phyloP scores from a whole-genome alignment of 805 yeast species.

The Candida vartiovaarae region DNA sequence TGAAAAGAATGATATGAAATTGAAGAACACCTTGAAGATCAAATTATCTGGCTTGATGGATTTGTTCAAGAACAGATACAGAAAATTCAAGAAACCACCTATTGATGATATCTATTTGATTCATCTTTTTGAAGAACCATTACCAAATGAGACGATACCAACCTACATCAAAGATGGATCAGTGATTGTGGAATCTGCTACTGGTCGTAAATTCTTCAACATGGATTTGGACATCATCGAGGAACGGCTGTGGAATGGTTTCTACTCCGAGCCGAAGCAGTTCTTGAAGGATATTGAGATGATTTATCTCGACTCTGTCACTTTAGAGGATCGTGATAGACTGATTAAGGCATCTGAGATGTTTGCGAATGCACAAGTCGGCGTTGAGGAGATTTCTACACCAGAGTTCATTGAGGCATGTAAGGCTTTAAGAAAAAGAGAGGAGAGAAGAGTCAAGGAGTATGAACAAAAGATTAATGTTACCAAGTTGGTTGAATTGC shows the following conservation, averaged over 20 bases:
- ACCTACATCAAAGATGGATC: slow-evolving; percentile 50
- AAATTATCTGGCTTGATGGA: slow-evolving; percentile 88
- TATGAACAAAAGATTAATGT: slow-evolving; percentile 1
- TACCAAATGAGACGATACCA: slow-evolving; percentile 33
- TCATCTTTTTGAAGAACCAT: slow-evolving; percentile 59
- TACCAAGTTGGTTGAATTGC: neutral
- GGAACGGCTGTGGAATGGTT: slow-evolving; percentile 96
- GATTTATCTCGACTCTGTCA: slow-evolving; percentile 72
- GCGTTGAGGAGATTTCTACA: slow-evolving; percentile 78
- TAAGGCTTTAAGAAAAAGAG: slow-evolving; percentile 63
- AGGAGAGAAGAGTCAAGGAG: slow-evolving; percentile 37
- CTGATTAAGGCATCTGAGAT: slow-evolving; percentile 80
- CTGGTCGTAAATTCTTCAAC: slow-evolving; percentile 69
- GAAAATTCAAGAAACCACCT: slow-evolving; percentile 83
- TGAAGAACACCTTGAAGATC: slow-evolving; percentile 79
- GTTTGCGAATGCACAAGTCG: slow-evolving; percentile 94
- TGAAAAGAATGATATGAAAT: slow-evolving; percentile 63
- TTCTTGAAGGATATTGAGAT: slow-evolving; percentile 77
- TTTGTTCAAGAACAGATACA: slow-evolving; percentile 76
- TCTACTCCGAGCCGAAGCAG: slow-evolving; percentile 86
- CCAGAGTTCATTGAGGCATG: slow-evolving; percentile 74
- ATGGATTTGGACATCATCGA: slow-evolving; percentile 94
- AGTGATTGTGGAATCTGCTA: slow-evolving; percentile 73
- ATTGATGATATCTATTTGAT: slow-evolving; percentile 69
- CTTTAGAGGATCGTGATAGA: slow-evolving; percentile 78